Evolutionary conservation across 2,329 filamentous ascomycete genomes (phyloP), one percentile per base, ranked within the genome.

Genomic region (Aspergillus glaucus): DNA sequence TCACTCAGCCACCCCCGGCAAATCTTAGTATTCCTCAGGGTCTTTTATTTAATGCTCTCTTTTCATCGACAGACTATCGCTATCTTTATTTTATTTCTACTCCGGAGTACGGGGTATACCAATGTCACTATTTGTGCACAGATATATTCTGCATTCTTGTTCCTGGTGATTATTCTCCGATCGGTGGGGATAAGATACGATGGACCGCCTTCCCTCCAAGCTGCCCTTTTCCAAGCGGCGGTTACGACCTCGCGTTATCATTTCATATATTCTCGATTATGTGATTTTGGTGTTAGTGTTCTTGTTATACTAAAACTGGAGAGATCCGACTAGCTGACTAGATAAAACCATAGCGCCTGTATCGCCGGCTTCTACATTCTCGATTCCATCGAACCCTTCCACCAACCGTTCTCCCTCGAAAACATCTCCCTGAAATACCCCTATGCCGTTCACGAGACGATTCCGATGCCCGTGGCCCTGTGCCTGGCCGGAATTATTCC

Each of bases 231-330:
- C 75, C 17, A 79, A 77, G 64, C 75, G 75, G 60, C 70, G 70
- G 30, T 66, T 79, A 42, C 68, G 70, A 43, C 72, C 74, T 57
- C 74, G 71, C 50, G 69, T 79, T 52, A 67, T 79, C 45, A 71
- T 79, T 57, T 79, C 77, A 58, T 81, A 81, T 59, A 73, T 80
- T 51, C 65, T 75, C 54, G 79, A 82, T 70, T 82, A 81, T 70
- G 71, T 79, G 46, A 79, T 81, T 47, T 76, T 82, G 50, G 60
- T 80, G 79, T 80, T 68, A 59, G 75, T 65, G 10, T 17, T 19
- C 22, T n/a, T 30, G 36, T 17, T 24, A 44, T 24, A 47, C 50
- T 24, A 19, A 17, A 14, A 7, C 44, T 30, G 15, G 22, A 32
- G 12, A 26, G 17, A 26, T 30, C 26, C 7, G n/a, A 17, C n/a